A percentile compares a stretch with the other conserved stretches of the same genome.
Evolutionary conservation across 1,139 yeast species (phyloP).

Genomic region (Fermentozyma sake): DNA sequence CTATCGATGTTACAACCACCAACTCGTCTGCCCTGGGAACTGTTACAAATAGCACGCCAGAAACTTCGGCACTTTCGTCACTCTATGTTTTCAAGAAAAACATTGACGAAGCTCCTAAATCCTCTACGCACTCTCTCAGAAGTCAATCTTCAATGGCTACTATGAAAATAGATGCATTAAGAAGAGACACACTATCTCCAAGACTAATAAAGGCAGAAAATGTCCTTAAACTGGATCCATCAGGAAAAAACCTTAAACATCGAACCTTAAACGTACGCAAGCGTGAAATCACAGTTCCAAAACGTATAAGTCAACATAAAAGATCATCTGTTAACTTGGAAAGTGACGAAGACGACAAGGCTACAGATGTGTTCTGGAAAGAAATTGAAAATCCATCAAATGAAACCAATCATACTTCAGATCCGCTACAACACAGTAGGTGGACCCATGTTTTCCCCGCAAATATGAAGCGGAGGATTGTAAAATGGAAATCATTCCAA

Average conservation of each 20-base stretch:
- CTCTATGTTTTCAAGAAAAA: slow-evolving; percentile 37
- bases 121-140: slow-evolving; percentile 5
- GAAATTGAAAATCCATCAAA: slow-evolving; percentile 67
- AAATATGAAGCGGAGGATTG: slow-evolving; percentile 56
- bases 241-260: neutral
- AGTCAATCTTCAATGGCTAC: slow-evolving; percentile 3
- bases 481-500: slow-evolving; percentile 89
- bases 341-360: slow-evolving; percentile 5
- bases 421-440: no score
- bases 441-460: slow-evolving; percentile 90
- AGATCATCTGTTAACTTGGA: slow-evolving; percentile 6
- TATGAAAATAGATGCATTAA: neutral
- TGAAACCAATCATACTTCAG: slow-evolving; percentile 49
- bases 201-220: slow-evolving; percentile 1
- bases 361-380: slow-evolving; percentile 51
- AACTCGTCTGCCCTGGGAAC: slow-evolving; percentile 36
- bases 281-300: no score
- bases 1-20: slow-evolving; percentile 25
- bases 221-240: slow-evolving; percentile 1
- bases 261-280: no score
- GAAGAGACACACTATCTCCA: slow-evolving; percentile 2
- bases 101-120: slow-evolving; percentile 20
- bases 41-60: slow-evolving; percentile 26
- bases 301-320: slow-evolving; percentile 4
- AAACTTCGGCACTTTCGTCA: slow-evolving; percentile 35